These are phyloP conservation scores for Rutstroemia sp. DNA, from an alignment of 2,329 filamentous ascomycete species.

Conservation along the genomic window DNA sequence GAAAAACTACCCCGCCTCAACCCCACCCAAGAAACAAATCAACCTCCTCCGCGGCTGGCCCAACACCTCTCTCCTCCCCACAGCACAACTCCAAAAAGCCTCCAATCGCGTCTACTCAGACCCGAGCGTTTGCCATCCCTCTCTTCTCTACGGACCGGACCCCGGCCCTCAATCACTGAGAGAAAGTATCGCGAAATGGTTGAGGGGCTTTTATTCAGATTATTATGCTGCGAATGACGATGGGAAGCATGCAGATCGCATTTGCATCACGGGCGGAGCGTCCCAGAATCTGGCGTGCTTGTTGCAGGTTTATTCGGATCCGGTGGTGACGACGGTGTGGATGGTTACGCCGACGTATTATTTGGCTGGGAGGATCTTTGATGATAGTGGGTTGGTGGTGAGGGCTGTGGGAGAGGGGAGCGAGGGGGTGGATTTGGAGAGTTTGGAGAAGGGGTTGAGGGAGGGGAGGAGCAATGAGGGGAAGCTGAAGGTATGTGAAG, in stretches of 20 bases:
- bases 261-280: slow-evolving; percentile 79
- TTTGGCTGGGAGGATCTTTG: slow-evolving; percentile 77
- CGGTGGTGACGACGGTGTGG: slow-evolving; percentile 70
- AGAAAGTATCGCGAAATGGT: slow-evolving; percentile 61
- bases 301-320: slow-evolving; percentile 74
- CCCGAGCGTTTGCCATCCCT: slow-evolving; percentile 49
- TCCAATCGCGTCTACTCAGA: slow-evolving; percentile 54
- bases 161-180: slow-evolving; percentile 65
- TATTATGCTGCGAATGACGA: background rate
- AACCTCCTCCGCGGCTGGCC: slow-evolving; percentile 67
- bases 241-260: slow-evolving; percentile 38
- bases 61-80: slow-evolving; percentile 33
- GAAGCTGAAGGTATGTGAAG: slow-evolving; percentile 1
- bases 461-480: slow-evolving; percentile 3
- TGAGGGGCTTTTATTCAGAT: slow-evolving; percentile 42
- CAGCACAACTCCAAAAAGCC: slow-evolving; percentile 26
- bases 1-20: background rate
- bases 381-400: slow-evolving; percentile 70
- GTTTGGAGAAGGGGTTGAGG: slow-evolving; percentile 11
- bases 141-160: slow-evolving; percentile 75
- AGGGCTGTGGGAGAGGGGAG: slow-evolving; percentile 68
- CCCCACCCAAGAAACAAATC: slow-evolving; percentile 34
- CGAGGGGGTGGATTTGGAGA: slow-evolving; percentile 63
- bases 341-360: slow-evolving; percentile 78
- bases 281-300: slow-evolving; percentile 75